phyloP scores from a whole-genome alignment of 169 alveolate species.

The Plasmodium vivax region DNA sequence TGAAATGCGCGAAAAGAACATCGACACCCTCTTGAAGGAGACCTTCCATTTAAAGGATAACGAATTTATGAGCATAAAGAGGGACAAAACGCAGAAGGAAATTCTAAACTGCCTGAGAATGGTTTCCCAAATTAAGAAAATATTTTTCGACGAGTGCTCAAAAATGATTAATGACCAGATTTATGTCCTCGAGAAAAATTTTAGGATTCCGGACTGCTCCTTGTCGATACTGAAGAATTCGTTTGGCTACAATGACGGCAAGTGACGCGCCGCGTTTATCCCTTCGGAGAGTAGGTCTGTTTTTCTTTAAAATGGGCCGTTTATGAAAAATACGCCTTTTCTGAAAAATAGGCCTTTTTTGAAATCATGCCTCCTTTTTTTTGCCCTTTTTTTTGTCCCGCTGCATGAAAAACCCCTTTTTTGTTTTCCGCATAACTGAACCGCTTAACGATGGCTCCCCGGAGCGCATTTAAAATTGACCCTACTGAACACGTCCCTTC shows the following conservation, averaged over 20 bases:
- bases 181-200: slow-evolving; percentile 53
- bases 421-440: neutral
- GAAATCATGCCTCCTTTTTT: neutral
- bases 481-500: neutral
- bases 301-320: too few relatives aligned
- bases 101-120: slow-evolving; percentile 56
- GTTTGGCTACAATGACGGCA: slow-evolving; percentile 27
- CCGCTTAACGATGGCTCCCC: neutral
- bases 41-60: slow-evolving; percentile 51
- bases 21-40: slow-evolving; percentile 22
- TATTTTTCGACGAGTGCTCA: slow-evolving; percentile 69
- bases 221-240: slow-evolving; percentile 35
- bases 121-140: slow-evolving; percentile 60
- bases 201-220: slow-evolving; percentile 52
- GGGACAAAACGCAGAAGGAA: slow-evolving; percentile 48
- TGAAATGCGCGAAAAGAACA: slow-evolving; percentile 7
- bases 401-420: neutral
- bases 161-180: slow-evolving; percentile 72
- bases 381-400: neutral
- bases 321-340: neutral
- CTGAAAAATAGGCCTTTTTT: neutral
- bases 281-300: neutral
- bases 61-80: slow-evolving; percentile 2
- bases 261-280: neutral
- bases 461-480: neutral